Evolutionary conservation across 2,329 filamentous ascomycete genomes (phyloP), one percentile per base, ranked within the genome.

Genomic region (Ceratocystis ficicola): DNA sequence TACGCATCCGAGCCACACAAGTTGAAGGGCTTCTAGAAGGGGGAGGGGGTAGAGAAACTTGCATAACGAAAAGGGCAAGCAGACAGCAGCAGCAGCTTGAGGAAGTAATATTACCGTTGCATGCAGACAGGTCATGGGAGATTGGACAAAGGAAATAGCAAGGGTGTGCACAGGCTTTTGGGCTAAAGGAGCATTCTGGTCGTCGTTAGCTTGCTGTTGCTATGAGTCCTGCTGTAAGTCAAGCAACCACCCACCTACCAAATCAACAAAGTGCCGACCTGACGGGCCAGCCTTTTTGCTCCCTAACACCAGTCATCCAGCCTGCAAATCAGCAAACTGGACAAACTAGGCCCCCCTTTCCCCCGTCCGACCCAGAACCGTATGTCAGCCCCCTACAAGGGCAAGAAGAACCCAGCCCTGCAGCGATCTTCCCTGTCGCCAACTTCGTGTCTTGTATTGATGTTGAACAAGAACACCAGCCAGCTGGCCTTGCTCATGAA

Each of bases 1-100:
- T 59, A 36, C 7, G 30, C 25, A 36, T 15, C 55, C 55, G 55
- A 59, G 32, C 55, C 28, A 59, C 30, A 20, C 25, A 59, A 36
- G 28, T 36, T 59, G 55, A 59, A 30, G 32, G 55, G 55, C 55
- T 59, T 59, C 55, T 59, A 59, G 55, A 59, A 59, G 55, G 55
- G 52, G 55, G 28, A 25, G 15, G 2, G 12, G 55, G 28, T 4
- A 12, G 22, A 10, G 55, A 36, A 30, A 52, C 55, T 17, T 59
- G 55, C 28, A 59, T 59, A 30, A 36, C 17, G 25, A 22, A 12
- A 15, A 57, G 20, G 28, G n/a, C 55, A 59, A 20, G n/a, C n/a
- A 50, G 10, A 22, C n/a, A 52, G 4, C n/a, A 52, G 10, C n/a
- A 50, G 48, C 48, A 52, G 48, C 17, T 20, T 52, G 48, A 10